A percentile compares a stretch with the other conserved stretches of the same genome.
phyloP scores from a whole-genome alignment of 306 rosid species.

The Ziziphus jujuba region DNA sequence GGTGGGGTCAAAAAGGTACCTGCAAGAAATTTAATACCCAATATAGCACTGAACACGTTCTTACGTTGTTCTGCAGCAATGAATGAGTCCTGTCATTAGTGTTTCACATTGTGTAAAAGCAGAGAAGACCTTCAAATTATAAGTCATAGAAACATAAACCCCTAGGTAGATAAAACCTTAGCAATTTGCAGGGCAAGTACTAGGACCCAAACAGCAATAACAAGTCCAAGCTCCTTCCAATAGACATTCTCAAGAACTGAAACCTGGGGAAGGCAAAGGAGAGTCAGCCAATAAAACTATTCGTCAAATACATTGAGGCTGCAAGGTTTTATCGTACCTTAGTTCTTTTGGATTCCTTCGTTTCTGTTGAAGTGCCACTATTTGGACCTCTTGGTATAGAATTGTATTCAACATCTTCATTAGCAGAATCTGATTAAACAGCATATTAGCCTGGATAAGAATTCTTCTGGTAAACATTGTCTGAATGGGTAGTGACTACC shows the following conservation, averaged over 20 bases:
- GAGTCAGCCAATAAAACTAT: conserved; percentile 3
- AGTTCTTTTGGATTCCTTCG: conserved; percentile 21
- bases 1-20: conserved; percentile 31
- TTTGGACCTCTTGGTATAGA: conserved; percentile 44
- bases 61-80: conserved; percentile 45
- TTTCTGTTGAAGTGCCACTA: conserved; percentile 23
- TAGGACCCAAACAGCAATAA: conserved; percentile 65
- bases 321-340: conserved; percentile 17
- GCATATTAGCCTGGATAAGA: neutral
- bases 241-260: conserved; percentile 48
- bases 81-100: conserved; percentile 20
- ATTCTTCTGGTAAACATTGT: neutral
- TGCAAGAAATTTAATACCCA: conserved; percentile 57
- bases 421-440: conserved; percentile 38
- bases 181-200: conserved; percentile 63
- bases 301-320: neutral
- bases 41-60: conserved; percentile 47
- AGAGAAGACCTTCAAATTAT: conserved; percentile 7
- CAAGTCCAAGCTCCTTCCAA: conserved; percentile 76
- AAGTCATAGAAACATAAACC: conserved; percentile 3
- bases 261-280: conserved; percentile 37
- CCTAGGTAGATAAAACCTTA: conserved; percentile 41
- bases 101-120: neutral
- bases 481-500: neutral
- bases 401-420: conserved; percentile 49